These are phyloP conservation scores for Persicaria maculosa DNA, from an alignment of 148 eudicot species.

Conservation along the genomic window DNA sequence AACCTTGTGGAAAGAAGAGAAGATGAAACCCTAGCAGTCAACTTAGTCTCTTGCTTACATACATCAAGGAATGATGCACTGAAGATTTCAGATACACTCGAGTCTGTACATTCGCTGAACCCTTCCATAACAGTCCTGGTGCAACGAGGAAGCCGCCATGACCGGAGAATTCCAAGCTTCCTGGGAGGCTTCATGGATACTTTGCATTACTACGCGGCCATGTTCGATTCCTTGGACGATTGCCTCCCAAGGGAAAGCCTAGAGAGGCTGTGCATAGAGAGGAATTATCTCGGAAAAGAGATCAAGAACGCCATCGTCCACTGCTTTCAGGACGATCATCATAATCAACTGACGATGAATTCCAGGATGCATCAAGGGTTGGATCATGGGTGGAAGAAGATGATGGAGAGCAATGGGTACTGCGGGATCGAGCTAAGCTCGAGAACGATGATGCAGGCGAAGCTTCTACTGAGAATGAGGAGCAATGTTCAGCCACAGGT, in stretches of 20 bases:
- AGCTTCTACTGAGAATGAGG: conserved; percentile 52
- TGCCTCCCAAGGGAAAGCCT: conserved; percentile 56
- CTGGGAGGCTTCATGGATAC: conserved; percentile 56
- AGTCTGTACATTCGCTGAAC: conserved; percentile 24
- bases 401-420: conserved; percentile 61
- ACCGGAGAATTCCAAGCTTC: conserved; percentile 14
- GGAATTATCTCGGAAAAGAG: conserved; percentile 54
- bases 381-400: conserved; percentile 52
- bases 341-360: background rate
- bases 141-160: conserved; percentile 1
- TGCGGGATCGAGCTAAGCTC: conserved; percentile 46
- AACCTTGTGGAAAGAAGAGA: conserved; percentile 25
- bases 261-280: conserved; percentile 66
- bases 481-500: conserved; percentile 30
- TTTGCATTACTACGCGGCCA: conserved; percentile 62
- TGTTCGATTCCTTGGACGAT: conserved; percentile 75
- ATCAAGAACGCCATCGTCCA: conserved; percentile 37
- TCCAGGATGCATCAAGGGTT: conserved; percentile 36
- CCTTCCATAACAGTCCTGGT: conserved; percentile 53
- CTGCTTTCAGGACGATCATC: conserved; percentile 18
- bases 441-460: conserved; percentile 55
- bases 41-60: conserved; percentile 42
- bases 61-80: conserved; percentile 21
- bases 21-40: conserved; percentile 61
- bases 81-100: conserved; percentile 41